Evolutionary conservation across 2,329 filamentous ascomycete species (phyloP).

Genomic region (Plenodomus tracheiphilus): DNA sequence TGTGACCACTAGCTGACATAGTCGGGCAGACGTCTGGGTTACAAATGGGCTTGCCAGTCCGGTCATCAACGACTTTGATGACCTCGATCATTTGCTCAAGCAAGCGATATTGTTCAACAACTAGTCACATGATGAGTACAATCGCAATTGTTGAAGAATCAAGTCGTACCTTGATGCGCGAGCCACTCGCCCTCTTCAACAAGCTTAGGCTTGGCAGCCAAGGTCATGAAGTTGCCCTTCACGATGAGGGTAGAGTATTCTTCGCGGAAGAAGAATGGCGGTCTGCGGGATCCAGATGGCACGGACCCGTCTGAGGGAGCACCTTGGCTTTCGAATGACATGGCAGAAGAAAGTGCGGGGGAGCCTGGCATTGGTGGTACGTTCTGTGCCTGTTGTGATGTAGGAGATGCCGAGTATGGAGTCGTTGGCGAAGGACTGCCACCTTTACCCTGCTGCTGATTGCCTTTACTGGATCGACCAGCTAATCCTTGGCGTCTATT

Average conservation of each 20-base stretch:
- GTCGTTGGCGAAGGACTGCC: slow-evolving; percentile 42
- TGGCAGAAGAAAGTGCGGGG: slow-evolving; percentile 48
- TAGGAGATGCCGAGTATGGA: slow-evolving; percentile 40
- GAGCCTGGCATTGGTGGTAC: slow-evolving; percentile 43
- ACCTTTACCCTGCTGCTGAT: slow-evolving; percentile 41
- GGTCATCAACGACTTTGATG: slow-evolving; percentile 82
- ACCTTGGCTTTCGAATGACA: slow-evolving; percentile 68
- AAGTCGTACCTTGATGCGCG: slow-evolving; percentile 78
- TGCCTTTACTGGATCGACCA: slow-evolving; percentile 48
- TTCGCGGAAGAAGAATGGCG: slow-evolving; percentile 75
- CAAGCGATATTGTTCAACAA: slow-evolving; percentile 89
- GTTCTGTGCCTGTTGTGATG: slow-evolving; percentile 35
- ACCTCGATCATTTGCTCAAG: slow-evolving; percentile 88
- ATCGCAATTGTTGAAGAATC: neutral
- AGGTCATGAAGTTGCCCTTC: slow-evolving; percentile 95
- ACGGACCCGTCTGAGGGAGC: slow-evolving; percentile 43
- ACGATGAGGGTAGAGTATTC: slow-evolving; percentile 83
- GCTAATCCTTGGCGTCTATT: slow-evolving; percentile 48
- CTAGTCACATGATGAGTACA: slow-evolving; percentile 53
- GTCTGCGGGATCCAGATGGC: slow-evolving; percentile 62
- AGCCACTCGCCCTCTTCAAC: slow-evolving; percentile 96
- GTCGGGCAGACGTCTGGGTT: slow-evolving; percentile 82
- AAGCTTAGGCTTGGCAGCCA: slow-evolving; percentile 89
- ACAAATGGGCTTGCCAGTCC: slow-evolving; percentile 75
- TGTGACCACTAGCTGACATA: slow-evolving; percentile 93